Evolutionary conservation across 768 basidiomycete genomes (phyloP), one percentile per base, ranked within the genome.

Genomic region (Lactarius hatsudake): DNA sequence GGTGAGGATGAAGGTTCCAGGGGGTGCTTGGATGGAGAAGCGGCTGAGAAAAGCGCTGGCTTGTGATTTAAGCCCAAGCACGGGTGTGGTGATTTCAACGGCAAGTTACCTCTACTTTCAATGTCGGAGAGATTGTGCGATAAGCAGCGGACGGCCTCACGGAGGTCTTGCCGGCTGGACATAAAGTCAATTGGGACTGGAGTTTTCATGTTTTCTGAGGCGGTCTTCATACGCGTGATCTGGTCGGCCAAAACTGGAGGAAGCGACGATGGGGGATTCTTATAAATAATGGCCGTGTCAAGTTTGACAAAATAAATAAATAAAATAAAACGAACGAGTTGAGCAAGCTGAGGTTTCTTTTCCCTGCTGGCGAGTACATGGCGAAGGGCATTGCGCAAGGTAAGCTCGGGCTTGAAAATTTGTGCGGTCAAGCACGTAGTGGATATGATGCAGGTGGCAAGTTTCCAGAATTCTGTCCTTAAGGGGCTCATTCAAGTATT

Each of bases 381-480:
- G n/a, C 92, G 86, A 42, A 94, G 81, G 20, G 85, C 83, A 75
- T 94, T 94, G 20, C 93, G 83, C 42, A 86, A 75, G 0, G 93
- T 93, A 51, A 90, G 65, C 6, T 82, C 81, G 2, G 91, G 89
- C n/a, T 70, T 93, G 87, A 64, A 87, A 86, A 73, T 94, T 94
- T 20, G 91, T 89, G 0, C 78, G 75, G 72, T 94, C 93, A 23
- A 79, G 77, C 51, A 88, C 80, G 75, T 88, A 94, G 65, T 81
- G 77, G 9, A 93, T 74, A 1, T 76, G 74, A 68, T 91, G 79
- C 13, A 78, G 84, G 55, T 87, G 81, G 70, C 92, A 94, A 0
- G 93, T 94, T 9, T 87, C 88, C 1, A 94, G 76, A n/a, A 94
- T 84, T 66, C 91, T 86, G 62, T 89, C 86, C 93, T 94, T 58